Base-by-base conservation (phyloP, 2,329 filamentous ascomycete genomes). In the Aspergillus sp. region DNA sequence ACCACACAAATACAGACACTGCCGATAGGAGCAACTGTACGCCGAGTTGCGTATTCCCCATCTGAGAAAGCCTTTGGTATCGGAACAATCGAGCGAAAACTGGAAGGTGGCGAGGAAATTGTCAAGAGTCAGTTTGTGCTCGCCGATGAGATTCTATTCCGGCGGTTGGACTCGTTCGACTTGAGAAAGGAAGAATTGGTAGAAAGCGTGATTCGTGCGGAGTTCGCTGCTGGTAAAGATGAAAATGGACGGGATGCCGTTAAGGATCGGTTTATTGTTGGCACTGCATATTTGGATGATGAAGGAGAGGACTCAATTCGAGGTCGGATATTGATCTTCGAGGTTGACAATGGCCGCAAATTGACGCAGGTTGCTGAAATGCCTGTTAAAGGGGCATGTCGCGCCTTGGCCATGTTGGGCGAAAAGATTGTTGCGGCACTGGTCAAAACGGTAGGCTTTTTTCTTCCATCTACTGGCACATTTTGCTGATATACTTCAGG, bases 141-240 rank as follows among this genome's bases (percentile, higher is more conserved):
- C 1, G 90, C 94, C 1, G 91, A 98, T 56, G 93, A 97, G 59
- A 82, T 96, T 30, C 73, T 88, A 12, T 95, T 97, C 65, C 82
- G 86, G 47, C 79, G 85, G 40, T 74, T 96, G 1, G 88, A 86
- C 53, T 80, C 83, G 0, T 85, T 87, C 49, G 63, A 77, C 6
- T 69, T 97, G 7, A 71, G 78, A 29, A 66, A 74, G 35, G 73
- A 79, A 10, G 93, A 98, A 66, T 71, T 97, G 37, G 81, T 96
- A 4, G 93, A 97, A 65, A 83, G 85, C 49, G 83, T 95, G 6
- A 83, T 94, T 45, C 81, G 88, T 30, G 84, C 88, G 5, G 80
- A 88, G 53, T 74, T 96, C 9, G 74, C 78, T 2, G 83, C 78
- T 31, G 75, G 74, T 3, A 74, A 78, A 40, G 76, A 75, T 11